Evolutionary conservation across 805 yeast species (phyloP).

Genomic region (Komagataella phaffii): DNA sequence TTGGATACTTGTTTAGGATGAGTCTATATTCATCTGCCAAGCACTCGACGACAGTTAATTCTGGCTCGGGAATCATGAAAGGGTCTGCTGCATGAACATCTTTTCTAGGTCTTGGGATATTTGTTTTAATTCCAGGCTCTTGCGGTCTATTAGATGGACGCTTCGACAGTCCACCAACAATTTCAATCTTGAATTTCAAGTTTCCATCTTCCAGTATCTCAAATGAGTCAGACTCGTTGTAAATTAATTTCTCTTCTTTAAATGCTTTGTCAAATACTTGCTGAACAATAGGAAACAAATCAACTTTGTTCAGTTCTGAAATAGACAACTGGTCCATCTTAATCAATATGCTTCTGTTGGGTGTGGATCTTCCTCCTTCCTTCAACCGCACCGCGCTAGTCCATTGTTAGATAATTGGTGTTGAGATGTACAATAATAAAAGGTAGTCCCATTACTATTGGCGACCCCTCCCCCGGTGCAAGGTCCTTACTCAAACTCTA

Average conservation of each 20-base stretch:
- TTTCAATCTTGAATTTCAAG: constrained; percentile 15
- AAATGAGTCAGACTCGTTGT: constrained; percentile 6
- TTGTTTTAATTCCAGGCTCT: constrained; percentile 12
- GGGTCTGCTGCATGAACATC: constrained; percentile 40
- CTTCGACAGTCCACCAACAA: constrained; percentile 17
- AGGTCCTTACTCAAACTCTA: not conserved
- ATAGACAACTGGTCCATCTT: constrained; percentile 5
- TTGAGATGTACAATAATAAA: not conserved
- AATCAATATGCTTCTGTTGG: not conserved
- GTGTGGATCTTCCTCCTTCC: not conserved
- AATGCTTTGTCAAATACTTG: constrained; percentile 12
- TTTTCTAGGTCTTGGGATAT: constrained; percentile 21
- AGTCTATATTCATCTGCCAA: constrained; percentile 43
- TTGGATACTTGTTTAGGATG: constrained; percentile 79
- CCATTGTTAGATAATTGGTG: not conserved
- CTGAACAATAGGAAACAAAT: constrained; percentile 7
- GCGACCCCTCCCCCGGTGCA: not conserved
- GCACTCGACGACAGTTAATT: constrained; percentile 44
- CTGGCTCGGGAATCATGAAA: constrained; percentile 69
- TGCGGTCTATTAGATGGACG: constrained; percentile 22
- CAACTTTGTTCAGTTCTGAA: constrained; percentile 10
- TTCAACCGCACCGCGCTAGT: not conserved
- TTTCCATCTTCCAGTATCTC: not conserved
- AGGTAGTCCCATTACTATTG: not conserved
- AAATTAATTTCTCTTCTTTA: constrained; percentile 11